Percentiles rank a stretch among this genome's conserved stretches.
These are phyloP conservation scores for Phaeosphaeriaceae sp. DNA, from an alignment of 2,329 filamentous ascomycete genomes.

Conservation along the genomic window DNA sequence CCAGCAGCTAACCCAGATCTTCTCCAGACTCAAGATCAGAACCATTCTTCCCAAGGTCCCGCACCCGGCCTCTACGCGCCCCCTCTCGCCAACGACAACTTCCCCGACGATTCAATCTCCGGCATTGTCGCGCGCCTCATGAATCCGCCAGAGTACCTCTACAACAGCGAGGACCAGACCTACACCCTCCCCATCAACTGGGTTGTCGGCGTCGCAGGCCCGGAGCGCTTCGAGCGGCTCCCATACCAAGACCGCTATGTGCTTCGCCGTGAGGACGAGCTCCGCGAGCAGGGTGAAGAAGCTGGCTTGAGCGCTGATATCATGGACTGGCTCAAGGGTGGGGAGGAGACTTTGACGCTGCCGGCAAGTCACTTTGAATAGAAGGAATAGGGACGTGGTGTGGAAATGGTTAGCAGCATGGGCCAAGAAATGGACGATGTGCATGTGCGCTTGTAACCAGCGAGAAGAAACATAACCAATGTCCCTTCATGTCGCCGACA, in stretches of 20 bases:
- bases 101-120: conserved; percentile 2
- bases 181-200: conserved; percentile 11
- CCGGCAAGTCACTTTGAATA: neutral
- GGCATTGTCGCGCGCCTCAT: conserved; percentile 8
- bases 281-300: neutral
- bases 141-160: neutral
- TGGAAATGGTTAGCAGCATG: neutral
- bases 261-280: conserved; percentile 2
- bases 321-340: conserved; percentile 1
- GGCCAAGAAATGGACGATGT: neutral
- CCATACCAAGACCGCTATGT: neutral
- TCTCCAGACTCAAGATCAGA: neutral
- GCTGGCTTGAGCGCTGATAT: conserved; percentile 3
- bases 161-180: neutral
- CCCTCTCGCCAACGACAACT: neutral
- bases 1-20: neutral
- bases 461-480: neutral
- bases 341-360: neutral
- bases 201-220: conserved; percentile 11
- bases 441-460: neutral
- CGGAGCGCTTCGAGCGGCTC: conserved; percentile 8
- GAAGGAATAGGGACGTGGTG: neutral
- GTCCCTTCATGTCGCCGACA: no score
- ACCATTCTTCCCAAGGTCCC: neutral
- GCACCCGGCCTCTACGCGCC: conserved; percentile 13